Conservation (phyloP, 768 basidiomycete species). For the Butyriboletus loyo region DNA sequence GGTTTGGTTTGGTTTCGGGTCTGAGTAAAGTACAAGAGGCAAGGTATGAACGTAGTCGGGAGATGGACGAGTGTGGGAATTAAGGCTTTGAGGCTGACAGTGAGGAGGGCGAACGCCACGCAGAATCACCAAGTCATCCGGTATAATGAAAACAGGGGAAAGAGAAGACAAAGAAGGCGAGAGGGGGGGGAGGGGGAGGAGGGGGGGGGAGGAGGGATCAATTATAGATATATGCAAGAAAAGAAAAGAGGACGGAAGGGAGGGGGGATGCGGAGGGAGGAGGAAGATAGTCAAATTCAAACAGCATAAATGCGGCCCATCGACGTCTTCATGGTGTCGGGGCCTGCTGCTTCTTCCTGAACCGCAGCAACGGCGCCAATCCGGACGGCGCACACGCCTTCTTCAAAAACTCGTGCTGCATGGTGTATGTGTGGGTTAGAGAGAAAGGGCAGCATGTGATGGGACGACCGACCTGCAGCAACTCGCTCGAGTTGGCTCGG, state of each 20-base stretch:
- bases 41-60: not conserved
- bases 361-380: conserved; percentile 81
- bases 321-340: conserved; percentile 32
- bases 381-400: conserved; percentile 82
- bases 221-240: conserved; percentile 24
- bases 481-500: conserved; percentile 83
- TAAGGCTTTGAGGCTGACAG: not conserved
- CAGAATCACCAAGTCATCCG: not conserved
- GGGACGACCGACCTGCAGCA: conserved; percentile 63
- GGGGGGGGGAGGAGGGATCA: not conserved
- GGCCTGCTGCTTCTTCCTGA: conserved; percentile 61
- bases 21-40: not conserved
- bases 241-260: not conserved
- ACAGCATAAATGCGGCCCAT: not conserved
- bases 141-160: not conserved
- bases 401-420: conserved; percentile 92
- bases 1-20: not conserved
- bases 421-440: not conserved
- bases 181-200: not conserved
- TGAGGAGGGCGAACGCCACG: not conserved
- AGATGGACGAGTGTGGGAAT: not conserved
- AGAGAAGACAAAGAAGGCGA: too few species aligned
- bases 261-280: not conserved
- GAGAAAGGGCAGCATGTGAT: too few species aligned
- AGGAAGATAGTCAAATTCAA: not conserved